phyloP scores from a whole-genome alignment of 345 rosid genomes.

The Arabidopsis suecica region DNA sequence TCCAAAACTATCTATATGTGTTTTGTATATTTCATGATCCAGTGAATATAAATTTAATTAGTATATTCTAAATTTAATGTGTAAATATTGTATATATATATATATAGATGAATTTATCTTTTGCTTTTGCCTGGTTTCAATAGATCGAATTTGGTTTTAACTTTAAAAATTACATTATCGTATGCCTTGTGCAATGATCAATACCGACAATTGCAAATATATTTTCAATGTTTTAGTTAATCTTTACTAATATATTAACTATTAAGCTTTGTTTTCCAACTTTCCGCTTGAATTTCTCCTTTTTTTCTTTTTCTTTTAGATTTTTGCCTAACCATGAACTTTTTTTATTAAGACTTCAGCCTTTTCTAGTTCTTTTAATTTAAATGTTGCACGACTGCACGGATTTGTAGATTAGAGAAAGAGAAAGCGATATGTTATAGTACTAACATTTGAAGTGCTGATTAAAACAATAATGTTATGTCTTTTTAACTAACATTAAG shows the following conservation, averaged over 20 bases:
- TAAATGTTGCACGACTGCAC: background rate
- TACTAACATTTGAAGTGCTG: slow-evolving; percentile 1
- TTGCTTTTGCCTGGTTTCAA: background rate
- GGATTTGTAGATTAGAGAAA: slow-evolving; percentile 26
- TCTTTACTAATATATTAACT: background rate
- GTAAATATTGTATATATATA: background rate
- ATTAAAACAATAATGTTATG: slow-evolving; percentile 16
- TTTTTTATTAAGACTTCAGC: background rate
- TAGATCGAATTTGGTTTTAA: background rate
- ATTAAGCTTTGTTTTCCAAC: slow-evolving; percentile 17
- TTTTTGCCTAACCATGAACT: slow-evolving; percentile 25
- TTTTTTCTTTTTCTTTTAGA: slow-evolving; percentile 4
- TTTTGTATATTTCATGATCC: background rate
- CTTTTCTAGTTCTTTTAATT: background rate
- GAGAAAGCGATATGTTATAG: slow-evolving; percentile 17
- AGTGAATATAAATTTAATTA: background rate
- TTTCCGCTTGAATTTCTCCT: slow-evolving; percentile 34
- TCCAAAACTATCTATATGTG: slow-evolving; percentile 8
- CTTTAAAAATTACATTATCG: background rate
- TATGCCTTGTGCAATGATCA: slow-evolving; percentile 20
- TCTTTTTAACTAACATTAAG: slow-evolving; percentile 13
- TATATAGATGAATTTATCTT: background rate
- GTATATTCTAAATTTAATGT: background rate
- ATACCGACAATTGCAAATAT: background rate
- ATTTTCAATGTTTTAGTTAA: slow-evolving; percentile 1